phyloP scores from a whole-genome alignment of 1,284 basidiomycete genomes.

The Rhodotorula sp. region DNA sequence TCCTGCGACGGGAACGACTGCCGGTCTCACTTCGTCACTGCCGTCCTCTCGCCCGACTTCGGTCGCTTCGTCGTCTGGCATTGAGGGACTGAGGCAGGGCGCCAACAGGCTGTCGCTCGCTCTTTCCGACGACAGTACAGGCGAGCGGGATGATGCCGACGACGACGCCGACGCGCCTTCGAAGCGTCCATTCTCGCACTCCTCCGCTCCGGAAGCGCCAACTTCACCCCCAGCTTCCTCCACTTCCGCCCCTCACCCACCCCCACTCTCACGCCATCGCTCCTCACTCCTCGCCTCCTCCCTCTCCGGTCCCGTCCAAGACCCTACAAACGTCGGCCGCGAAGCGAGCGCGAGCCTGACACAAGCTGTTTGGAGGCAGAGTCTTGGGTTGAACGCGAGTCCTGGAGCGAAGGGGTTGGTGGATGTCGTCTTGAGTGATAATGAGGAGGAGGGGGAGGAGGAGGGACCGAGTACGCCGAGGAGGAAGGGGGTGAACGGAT shows the following conservation, averaged over 20 bases:
- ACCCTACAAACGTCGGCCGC: constrained; percentile 14
- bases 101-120: constrained; percentile 2
- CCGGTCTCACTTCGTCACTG: neutral
- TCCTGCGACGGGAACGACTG: too few species aligned
- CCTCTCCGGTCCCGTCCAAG: neutral
- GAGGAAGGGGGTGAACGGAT: neutral
- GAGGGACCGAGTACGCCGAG: neutral
- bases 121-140: neutral
- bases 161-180: neutral
- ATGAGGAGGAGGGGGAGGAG: neutral
- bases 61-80: neutral
- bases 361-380: constrained; percentile 25
- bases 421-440: neutral
- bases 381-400: constrained; percentile 11
- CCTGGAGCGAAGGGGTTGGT: neutral
- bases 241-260: neutral
- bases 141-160: neutral
- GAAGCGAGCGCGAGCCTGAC: constrained; percentile 13
- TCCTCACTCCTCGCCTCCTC: constrained; percentile 5
- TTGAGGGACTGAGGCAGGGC: neutral
- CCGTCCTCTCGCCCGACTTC: neutral
- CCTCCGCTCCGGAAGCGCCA: constrained; percentile 24
- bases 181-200: constrained; percentile 15
- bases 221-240: neutral
- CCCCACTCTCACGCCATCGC: neutral